Evolutionary conservation across 495 filamentous ascomycete genomes (phyloP).

Genomic region (Saxispiralis lemnorum): DNA sequence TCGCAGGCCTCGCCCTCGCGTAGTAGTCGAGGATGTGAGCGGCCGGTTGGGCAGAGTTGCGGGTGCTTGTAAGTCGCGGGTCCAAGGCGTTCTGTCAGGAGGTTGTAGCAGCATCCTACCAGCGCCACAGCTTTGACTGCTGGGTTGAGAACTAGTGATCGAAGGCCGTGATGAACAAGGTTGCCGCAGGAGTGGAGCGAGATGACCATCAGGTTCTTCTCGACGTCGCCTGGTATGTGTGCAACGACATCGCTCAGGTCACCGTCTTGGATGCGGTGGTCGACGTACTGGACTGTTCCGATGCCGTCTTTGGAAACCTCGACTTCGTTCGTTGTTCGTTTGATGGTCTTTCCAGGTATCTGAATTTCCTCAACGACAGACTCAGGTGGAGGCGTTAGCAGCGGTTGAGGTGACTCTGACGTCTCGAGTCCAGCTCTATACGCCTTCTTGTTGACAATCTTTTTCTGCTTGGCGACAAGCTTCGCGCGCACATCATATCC

Average conservation of each 20-base stretch:
- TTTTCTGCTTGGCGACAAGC: conserved; percentile 45
- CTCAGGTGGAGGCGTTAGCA: conserved; percentile 8
- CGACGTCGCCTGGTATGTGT: conserved; percentile 9
- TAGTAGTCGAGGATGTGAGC: conserved; percentile 38
- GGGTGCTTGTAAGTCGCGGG: conserved; percentile 71
- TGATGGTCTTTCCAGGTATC: background rate
- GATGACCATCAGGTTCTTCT: conserved; percentile 56
- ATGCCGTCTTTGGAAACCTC: conserved; percentile 3
- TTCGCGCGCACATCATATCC: conserved; percentile 61
- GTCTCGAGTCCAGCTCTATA: conserved; percentile 34
- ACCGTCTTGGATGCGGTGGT: conserved; percentile 35
- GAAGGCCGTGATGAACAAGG: conserved; percentile 82
- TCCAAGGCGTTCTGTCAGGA: conserved; percentile 74
- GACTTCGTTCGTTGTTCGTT: conserved; percentile 25
- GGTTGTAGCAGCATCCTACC: conserved; percentile 95
- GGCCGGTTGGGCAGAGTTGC: conserved; percentile 32
- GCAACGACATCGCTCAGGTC: conserved; percentile 21
- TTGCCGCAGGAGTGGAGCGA: conserved; percentile 96
- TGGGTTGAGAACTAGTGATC: conserved; percentile 67
- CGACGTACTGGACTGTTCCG: conserved; percentile 35
- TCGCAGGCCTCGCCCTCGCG: conserved; percentile 43
- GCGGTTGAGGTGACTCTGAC: background rate
- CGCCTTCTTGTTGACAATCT: conserved; percentile 60
- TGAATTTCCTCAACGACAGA: background rate
- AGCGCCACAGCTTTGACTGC: conserved; percentile 75